Evolutionary conservation across 768 basidiomycete genomes (phyloP).

Genomic region (Russula sp.): DNA sequence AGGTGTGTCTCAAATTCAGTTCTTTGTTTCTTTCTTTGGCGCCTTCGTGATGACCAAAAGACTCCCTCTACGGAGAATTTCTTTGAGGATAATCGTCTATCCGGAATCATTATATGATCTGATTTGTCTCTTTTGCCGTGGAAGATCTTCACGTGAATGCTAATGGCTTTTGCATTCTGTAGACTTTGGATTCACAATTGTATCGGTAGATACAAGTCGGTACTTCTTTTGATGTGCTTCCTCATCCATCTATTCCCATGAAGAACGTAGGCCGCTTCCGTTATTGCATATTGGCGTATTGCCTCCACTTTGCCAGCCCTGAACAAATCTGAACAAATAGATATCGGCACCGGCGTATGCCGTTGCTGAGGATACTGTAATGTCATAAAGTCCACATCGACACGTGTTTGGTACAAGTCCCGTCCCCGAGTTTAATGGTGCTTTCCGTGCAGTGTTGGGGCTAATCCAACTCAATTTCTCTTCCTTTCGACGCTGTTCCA

Average conservation of each 20-base stretch:
- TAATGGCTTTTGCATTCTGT: conserved; percentile 4
- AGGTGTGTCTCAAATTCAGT: conserved; percentile 38
- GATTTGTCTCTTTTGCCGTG: conserved; percentile 39
- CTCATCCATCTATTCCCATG: background rate
- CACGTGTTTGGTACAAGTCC: no score
- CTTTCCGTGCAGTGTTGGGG: no score
- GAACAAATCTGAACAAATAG: no score
- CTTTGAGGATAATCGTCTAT: conserved; percentile 74
- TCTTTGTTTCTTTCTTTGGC: conserved; percentile 13
- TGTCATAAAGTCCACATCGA: no score
- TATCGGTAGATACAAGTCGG: conserved; percentile 25
- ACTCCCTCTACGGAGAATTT: conserved; percentile 88
- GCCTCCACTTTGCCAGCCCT: no score
- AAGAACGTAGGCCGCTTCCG: background rate
- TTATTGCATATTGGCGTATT: background rate
- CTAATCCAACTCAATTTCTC: no score
- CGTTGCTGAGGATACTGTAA: no score
- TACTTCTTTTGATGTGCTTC: background rate
- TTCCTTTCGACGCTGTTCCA: no score
- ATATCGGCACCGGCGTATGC: no score
- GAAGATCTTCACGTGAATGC: background rate
- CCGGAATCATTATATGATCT: conserved; percentile 89
- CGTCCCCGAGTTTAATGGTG: no score
- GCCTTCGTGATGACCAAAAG: conserved; percentile 72
- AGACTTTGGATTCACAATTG: conserved; percentile 13